Conservation (phyloP, 129 eudicot genomes). For the Saposhnikovia divaricata region DNA sequence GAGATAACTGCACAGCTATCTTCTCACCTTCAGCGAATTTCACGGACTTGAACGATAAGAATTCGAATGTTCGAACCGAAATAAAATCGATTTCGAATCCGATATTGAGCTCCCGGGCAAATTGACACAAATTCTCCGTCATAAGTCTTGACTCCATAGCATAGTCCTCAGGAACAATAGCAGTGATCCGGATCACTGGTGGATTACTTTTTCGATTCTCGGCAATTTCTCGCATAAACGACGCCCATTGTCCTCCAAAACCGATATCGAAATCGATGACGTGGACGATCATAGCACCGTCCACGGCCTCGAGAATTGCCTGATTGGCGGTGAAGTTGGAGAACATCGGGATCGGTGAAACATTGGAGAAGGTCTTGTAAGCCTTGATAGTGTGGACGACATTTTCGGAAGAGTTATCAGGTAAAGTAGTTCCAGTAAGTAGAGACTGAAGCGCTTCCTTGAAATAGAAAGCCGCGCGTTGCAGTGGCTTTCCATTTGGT, state of each 20-base stretch:
- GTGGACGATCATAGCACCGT: conserved; percentile 66
- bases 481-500: conserved; percentile 72
- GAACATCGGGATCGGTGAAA: conserved; percentile 92
- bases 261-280: conserved; percentile 90
- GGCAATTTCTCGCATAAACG: conserved; percentile 75
- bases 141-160: conserved; percentile 56
- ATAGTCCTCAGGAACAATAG: conserved; percentile 70
- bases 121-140: conserved; percentile 65
- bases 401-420: conserved; percentile 34
- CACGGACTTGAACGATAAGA: conserved; percentile 52
- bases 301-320: conserved; percentile 84
- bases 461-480: conserved; percentile 86
- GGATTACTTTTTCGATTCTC: conserved; percentile 28
- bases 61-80: conserved; percentile 51
- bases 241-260: conserved; percentile 80
- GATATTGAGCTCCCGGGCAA: conserved; percentile 61
- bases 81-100: conserved; percentile 70
- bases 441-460: conserved; percentile 85
- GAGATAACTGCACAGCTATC: conserved; percentile 54
- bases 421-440: conserved; percentile 53
- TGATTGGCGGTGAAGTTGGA: conserved; percentile 89
- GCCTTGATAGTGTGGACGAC: conserved; percentile 76
- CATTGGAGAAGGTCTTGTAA: conserved; percentile 57
- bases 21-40: conserved; percentile 72
- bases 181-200: conserved; percentile 62